These are phyloP conservation scores for Aegilops bicornis DNA, from an alignment of 176 grass and related monocot species.

Conservation along the genomic window DNA sequence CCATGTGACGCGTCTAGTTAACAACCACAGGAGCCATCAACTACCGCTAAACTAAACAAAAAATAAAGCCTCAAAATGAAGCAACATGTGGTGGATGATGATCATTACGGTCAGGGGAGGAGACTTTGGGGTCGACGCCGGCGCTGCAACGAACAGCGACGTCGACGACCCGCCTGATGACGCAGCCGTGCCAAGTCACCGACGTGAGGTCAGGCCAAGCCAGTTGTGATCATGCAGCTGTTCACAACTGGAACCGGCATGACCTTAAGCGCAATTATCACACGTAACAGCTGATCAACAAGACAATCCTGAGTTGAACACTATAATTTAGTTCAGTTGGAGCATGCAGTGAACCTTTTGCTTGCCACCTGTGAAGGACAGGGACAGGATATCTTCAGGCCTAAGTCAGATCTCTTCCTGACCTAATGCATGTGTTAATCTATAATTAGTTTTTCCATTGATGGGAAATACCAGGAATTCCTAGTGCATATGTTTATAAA, in stretches of 20 bases:
- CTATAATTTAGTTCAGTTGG: background rate
- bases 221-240: background rate
- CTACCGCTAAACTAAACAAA: background rate
- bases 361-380: background rate
- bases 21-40: background rate
- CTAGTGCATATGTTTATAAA: background rate
- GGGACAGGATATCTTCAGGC: background rate
- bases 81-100: background rate
- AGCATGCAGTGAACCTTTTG: background rate
- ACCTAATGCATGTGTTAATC: background rate
- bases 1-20: background rate
- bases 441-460: background rate
- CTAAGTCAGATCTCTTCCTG: background rate
- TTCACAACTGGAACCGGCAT: conserved; percentile 8
- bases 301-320: background rate
- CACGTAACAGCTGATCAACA: background rate
- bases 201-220: conserved; percentile 20
- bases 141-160: background rate
- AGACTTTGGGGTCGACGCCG: conserved; percentile 28
- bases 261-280: background rate
- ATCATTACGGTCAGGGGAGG: conserved; percentile 10
- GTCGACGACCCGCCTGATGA: conserved; percentile 7
- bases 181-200: background rate
- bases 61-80: background rate
- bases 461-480: background rate